Evolutionary conservation across 768 basidiomycete genomes (phyloP).

Genomic region (Auriscalpium microsporum): DNA sequence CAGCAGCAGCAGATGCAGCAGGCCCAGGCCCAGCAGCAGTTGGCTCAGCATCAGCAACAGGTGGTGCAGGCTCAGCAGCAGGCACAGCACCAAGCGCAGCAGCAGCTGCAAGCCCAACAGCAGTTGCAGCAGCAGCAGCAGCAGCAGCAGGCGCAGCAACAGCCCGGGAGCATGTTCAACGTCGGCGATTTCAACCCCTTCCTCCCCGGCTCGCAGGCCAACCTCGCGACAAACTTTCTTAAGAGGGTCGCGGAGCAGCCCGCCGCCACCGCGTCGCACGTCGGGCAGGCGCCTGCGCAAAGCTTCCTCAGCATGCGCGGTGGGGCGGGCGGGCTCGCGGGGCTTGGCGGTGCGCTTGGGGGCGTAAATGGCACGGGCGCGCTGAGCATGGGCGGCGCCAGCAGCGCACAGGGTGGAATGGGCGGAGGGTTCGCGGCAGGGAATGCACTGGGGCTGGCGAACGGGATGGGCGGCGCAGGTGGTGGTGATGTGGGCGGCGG

Average conservation of each 20-base stretch:
- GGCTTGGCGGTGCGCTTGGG: not conserved
- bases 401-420: not conserved
- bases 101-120: not conserved
- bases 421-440: not conserved
- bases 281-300: constrained; percentile 3
- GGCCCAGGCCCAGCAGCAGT: not conserved
- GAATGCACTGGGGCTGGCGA: too few relatives aligned
- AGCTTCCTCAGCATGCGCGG: not conserved
- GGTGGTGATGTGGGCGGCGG: constrained; percentile 1
- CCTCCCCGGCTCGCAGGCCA: constrained; percentile 12
- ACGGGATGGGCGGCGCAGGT: constrained; percentile 5
- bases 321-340: not conserved
- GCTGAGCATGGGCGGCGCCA: not conserved
- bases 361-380: not conserved
- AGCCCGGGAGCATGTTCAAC: constrained; percentile 3
- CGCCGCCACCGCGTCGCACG: not conserved
- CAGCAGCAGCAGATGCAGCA: constrained; percentile 3
- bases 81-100: constrained; percentile 3
- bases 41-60: constrained; percentile 3
- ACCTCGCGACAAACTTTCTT: constrained; percentile 7
- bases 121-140: not conserved
- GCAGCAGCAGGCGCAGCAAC: not conserved
- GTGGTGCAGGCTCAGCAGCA: not conserved
- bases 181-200: constrained; percentile 13
- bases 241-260: not conserved